Percentiles rank a stretch among this genome's conserved stretches.
Evolutionary conservation across 148 eudicot species (phyloP).

Genomic region (Spergularia bocconei): DNA sequence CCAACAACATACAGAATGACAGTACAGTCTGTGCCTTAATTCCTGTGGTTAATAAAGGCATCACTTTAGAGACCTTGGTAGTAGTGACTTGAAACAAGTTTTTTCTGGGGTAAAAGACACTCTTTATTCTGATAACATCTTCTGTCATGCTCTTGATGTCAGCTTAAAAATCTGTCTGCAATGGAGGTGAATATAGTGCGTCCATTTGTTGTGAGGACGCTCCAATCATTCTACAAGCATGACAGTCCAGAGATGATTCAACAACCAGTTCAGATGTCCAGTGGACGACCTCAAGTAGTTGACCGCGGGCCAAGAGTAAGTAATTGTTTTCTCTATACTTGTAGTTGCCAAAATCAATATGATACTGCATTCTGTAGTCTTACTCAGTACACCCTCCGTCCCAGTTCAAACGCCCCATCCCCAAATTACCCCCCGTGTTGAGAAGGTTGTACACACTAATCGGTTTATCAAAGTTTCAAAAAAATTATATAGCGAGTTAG

Average conservation of each 20-base stretch:
- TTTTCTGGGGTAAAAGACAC: background rate
- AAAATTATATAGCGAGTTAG: no score
- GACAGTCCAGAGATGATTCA: conserved; percentile 81
- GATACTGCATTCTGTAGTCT: background rate
- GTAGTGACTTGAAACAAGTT: background rate
- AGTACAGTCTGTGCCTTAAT: background rate
- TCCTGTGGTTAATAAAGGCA: no score
- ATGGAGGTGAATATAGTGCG: conserved; percentile 97
- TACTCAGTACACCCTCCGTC: no score
- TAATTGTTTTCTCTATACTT: conserved; percentile 12
- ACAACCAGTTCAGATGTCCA: conserved; percentile 49
- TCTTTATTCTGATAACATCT: background rate
- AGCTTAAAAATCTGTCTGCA: conserved; percentile 84
- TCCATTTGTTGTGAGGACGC: conserved; percentile 78
- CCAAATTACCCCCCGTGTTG: no score
- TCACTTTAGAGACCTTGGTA: background rate
- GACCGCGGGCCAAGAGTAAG: conserved; percentile 93
- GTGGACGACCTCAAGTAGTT: conserved; percentile 46
- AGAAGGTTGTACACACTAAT: no score
- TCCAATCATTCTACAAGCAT: conserved; percentile 80
- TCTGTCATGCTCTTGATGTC: conserved; percentile 21
- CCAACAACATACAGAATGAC: background rate
- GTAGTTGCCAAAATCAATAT: background rate
- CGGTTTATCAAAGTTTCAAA: no score
- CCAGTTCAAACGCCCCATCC: no score